Evolutionary conservation across 768 basidiomycete species (phyloP).

Genomic region (Tylopilus subfusipes): DNA sequence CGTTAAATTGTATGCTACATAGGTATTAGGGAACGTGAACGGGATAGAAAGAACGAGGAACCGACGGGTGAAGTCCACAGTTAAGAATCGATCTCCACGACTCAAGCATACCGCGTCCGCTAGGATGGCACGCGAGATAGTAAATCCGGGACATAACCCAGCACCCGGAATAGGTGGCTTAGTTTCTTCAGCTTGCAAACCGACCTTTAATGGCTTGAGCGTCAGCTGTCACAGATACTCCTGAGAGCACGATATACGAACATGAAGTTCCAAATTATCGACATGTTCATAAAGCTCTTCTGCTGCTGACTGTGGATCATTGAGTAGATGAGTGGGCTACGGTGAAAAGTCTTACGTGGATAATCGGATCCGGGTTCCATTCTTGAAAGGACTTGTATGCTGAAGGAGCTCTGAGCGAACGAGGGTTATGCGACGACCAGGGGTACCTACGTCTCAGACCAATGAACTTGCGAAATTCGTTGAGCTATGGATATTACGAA

Average conservation of each 20-base stretch:
- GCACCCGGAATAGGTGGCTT: constrained; percentile 64
- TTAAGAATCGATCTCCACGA: constrained; percentile 78
- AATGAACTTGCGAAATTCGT: constrained; percentile 71
- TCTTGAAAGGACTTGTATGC: constrained; percentile 63
- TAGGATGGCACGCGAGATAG: constrained; percentile 81
- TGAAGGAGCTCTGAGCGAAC: constrained; percentile 25
- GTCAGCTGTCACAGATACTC: not conserved
- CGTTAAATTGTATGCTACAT: constrained; percentile 68
- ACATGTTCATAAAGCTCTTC: constrained; percentile 65
- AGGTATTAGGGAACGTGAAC: constrained; percentile 1
- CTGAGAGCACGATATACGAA: constrained; percentile 28
- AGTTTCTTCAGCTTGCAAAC: constrained; percentile 69
- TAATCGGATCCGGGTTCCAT: constrained; percentile 63
- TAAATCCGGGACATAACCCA: constrained; percentile 79
- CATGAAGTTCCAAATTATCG: constrained; percentile 78
- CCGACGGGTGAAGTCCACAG: constrained; percentile 73
- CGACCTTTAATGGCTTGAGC: constrained; percentile 39
- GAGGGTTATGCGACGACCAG: not conserved
- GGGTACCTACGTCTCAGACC: constrained; percentile 56
- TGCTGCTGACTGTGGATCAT: constrained; percentile 49
- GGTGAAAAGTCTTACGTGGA: constrained; percentile 42
- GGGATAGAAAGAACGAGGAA: constrained; percentile 2
- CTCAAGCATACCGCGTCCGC: constrained; percentile 72
- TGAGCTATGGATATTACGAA: constrained; percentile 39
- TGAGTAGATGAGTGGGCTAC: not conserved